A percentile compares a stretch with the other conserved stretches of the same genome.
Evolutionary conservation across 331 rosid species (phyloP).

Genomic region (Spiraea crenata): DNA sequence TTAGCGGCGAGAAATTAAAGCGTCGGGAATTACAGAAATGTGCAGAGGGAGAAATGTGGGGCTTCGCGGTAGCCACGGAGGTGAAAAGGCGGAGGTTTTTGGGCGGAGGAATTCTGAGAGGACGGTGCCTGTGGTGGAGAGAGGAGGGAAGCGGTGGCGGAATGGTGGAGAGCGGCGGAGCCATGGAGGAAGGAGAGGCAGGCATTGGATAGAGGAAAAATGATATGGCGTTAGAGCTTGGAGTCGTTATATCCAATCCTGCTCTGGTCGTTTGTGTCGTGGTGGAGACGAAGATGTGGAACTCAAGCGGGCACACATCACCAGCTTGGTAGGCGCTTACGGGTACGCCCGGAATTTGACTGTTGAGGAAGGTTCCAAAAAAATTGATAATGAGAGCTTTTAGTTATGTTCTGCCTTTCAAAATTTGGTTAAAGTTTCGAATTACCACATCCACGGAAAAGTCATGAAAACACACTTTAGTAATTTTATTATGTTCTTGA

Average conservation of each 20-base stretch:
- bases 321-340: background rate
- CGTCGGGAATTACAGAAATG: slow-evolving; percentile 24
- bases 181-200: slow-evolving; percentile 33
- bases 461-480: no score
- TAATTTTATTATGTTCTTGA: no score
- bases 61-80: background rate
- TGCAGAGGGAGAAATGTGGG: slow-evolving; percentile 18
- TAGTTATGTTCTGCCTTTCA: no score
- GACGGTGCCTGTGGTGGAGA: slow-evolving; percentile 21
- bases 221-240: slow-evolving; percentile 15
- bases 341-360: background rate
- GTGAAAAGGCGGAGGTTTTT: slow-evolving; percentile 23
- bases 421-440: no score
- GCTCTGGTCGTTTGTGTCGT: slow-evolving; percentile 19
- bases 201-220: slow-evolving; percentile 27
- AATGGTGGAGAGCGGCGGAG: slow-evolving; percentile 37
- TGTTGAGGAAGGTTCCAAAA: background rate
- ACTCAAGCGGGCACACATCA: slow-evolving; percentile 8
- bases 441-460: no score
- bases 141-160: slow-evolving; percentile 34
- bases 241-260: slow-evolving; percentile 8
- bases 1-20: slow-evolving; percentile 19
- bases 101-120: background rate
- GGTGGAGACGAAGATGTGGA: slow-evolving; percentile 21
- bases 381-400: background rate